Evolutionary conservation across 148 eudicot genomes (phyloP), one percentile per base, ranked within the genome.

Genomic region (Selenicereus undatus): DNA sequence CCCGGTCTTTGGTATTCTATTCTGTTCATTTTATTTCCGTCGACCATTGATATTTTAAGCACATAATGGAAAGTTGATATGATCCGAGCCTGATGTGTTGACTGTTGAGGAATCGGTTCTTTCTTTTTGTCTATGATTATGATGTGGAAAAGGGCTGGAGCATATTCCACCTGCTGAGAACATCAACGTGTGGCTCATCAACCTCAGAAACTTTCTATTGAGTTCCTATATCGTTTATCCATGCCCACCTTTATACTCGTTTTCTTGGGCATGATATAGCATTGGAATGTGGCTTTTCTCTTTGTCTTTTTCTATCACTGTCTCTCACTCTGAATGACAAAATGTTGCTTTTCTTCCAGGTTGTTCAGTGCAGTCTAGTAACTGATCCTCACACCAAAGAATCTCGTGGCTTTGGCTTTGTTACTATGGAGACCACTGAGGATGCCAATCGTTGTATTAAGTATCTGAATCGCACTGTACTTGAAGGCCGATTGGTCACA

Each of bases 321-420:
- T 66, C 27, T 64, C 3, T 66, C 35, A 66, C 14, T 66, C 71
- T 66, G 6, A 66, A 24, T 5, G 32, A 20, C 64, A 54, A 3
- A 24, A 8, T 71, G 26, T 69, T 29, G 20, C 35, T 69, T 18
- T 56, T 66, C 72, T 78, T 86, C 71, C 83, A 91, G 95, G 95
- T 91, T 58, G 73, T 76, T 64, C 88, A 90, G 72, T 91, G 95
- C 81, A 88, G 88, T 76, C 82, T 91, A 80, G 95, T 91, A 43
- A 84, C 84, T 50, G 97, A 93, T 84, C 97, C 97, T 71, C 97
- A 85, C 58, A 88, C 89, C 77, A 89, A 89, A 73, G 90, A 90
- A 81, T 91, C 94, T 58, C 91, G 97, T 85, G 94, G 97, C 35
- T 93, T 93, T 83, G 92, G 84, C 62, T 91, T 91, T 84, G 83